A percentile compares a stretch with the other conserved stretches of the same genome.
These are phyloP conservation scores for Geranium brycei DNA, from an alignment of 345 rosid genomes.

Conservation along the genomic window DNA sequence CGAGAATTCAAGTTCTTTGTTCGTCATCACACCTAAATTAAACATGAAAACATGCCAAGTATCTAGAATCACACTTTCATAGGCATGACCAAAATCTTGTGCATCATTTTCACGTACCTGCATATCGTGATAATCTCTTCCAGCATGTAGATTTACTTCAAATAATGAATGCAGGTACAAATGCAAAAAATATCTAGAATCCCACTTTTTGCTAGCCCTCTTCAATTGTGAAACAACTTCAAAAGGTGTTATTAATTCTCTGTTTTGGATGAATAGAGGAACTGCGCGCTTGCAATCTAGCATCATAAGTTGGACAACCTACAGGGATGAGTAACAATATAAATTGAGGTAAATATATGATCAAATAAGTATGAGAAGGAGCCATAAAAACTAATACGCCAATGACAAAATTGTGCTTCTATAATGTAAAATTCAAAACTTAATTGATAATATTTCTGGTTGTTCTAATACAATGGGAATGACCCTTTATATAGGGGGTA, in stretches of 20 bases:
- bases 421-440: too few species aligned
- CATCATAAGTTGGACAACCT: conserved; percentile 88
- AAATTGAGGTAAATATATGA: conserved; percentile 1
- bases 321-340: conserved; percentile 12
- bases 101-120: conserved; percentile 44
- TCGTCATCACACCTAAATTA: background rate
- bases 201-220: conserved; percentile 48
- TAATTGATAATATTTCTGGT: too few species aligned
- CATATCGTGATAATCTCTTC: conserved; percentile 91
- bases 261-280: conserved; percentile 65
- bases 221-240: conserved; percentile 71
- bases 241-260: conserved; percentile 65
- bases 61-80: background rate
- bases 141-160: conserved; percentile 69
- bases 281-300: conserved; percentile 80
- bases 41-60: background rate
- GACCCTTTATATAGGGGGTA: too few species aligned
- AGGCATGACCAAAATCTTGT: conserved; percentile 5
- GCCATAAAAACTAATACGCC: conserved; percentile 1
- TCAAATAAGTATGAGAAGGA: conserved; percentile 7
- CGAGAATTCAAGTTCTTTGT: too few species aligned
- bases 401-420: background rate
- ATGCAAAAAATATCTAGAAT: conserved; percentile 77
- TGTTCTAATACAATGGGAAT: too few species aligned
- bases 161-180: conserved; percentile 70